A percentile compares a stretch with the other conserved stretches of the same genome.
phyloP scores from a whole-genome alignment of 2,329 filamentous ascomycete genomes.

The Epichloe sylvatica region DNA sequence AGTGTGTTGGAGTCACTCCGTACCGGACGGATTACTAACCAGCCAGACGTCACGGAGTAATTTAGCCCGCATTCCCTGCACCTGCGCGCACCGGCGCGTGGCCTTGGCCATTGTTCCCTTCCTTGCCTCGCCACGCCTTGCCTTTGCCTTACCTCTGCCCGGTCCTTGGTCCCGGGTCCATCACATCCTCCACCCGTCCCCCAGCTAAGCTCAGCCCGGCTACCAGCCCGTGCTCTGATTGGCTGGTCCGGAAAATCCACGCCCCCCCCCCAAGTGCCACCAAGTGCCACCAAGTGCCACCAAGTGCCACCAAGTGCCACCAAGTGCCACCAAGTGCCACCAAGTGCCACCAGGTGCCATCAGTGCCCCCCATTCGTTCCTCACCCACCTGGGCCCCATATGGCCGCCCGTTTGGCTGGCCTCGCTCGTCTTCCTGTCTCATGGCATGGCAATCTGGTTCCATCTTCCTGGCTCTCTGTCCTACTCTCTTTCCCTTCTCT shows the following conservation, averaged over 20 bases:
- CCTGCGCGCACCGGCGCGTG: not conserved
- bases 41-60: too few species aligned
- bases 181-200: not conserved
- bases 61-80: not conserved
- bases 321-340: too few species aligned
- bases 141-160: not conserved
- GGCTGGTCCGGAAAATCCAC: not conserved
- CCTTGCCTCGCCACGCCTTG: not conserved
- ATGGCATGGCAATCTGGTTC: not conserved
- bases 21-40: too few species aligned
- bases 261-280: not conserved
- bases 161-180: constrained; percentile 6
- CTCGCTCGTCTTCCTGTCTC: not conserved
- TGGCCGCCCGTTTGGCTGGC: not conserved
- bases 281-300: too few species aligned
- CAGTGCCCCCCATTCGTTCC: not conserved
- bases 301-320: not conserved
- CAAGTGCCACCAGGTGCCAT: not conserved
- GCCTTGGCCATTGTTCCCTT: not conserved
- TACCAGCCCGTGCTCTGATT: not conserved
- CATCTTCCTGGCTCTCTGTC: constrained; percentile 2
- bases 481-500: not conserved
- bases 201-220: not conserved
- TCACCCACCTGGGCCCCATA: not conserved
- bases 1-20: too few species aligned